Evolutionary conservation across 345 rosid genomes (phyloP).

Genomic region (Dimocarpus longan): DNA sequence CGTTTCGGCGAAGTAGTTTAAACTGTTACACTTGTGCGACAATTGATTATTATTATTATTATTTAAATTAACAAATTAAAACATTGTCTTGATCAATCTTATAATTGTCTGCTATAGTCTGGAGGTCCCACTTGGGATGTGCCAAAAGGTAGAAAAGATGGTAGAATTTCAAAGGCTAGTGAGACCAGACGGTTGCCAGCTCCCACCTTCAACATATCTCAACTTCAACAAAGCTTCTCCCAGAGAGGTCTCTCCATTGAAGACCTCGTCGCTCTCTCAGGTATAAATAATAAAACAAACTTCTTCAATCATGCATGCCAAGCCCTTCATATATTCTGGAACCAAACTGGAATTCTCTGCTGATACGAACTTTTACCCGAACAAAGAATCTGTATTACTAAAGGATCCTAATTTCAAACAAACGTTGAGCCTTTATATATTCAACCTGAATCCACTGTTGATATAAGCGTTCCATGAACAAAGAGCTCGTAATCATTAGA

Average conservation of each 20-base stretch:
- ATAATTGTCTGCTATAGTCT: conserved; percentile 43
- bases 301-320: no score
- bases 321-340: no score
- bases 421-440: no score
- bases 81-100: not conserved
- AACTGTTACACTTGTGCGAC: not conserved
- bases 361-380: not conserved
- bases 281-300: conserved; percentile 22
- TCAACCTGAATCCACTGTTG: no score
- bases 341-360: not conserved
- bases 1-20: not conserved
- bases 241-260: conserved; percentile 71
- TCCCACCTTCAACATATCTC: conserved; percentile 75
- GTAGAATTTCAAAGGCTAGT: conserved; percentile 73
- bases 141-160: conserved; percentile 88
- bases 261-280: conserved; percentile 84
- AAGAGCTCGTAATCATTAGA: no score
- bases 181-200: conserved; percentile 83
- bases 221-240: conserved; percentile 71
- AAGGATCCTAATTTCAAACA: no score
- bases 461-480: no score
- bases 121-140: conserved; percentile 92
- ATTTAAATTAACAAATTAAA: not conserved
- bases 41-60: not conserved
- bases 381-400: no score